Percentiles rank a stretch among this genome's conserved stretches.
phyloP scores from a whole-genome alignment of 495 filamentous ascomycete species.

The Tuber umbilicatum region DNA sequence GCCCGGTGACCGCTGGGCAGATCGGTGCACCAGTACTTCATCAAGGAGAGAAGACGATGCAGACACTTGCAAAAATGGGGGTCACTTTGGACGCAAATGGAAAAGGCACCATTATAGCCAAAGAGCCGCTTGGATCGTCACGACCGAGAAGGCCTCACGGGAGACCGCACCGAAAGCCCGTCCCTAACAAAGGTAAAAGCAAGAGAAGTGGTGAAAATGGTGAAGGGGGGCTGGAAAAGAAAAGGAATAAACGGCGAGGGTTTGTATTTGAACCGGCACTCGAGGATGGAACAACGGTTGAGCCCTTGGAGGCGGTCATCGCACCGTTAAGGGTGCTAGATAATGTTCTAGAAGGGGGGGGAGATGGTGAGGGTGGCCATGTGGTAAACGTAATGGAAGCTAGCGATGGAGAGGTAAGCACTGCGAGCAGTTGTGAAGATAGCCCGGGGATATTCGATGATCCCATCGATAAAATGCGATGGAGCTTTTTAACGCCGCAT shows the following conservation, averaged over 20 bases:
- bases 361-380: slow-evolving; percentile 1
- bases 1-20: slow-evolving; percentile 3
- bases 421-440: slow-evolving; percentile 1
- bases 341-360: slow-evolving; percentile 13
- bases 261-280: slow-evolving; percentile 15
- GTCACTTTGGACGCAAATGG: slow-evolving; percentile 9
- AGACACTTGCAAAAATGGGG: slow-evolving; percentile 19
- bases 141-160: neutral
- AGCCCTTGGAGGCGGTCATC: neutral
- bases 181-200: slow-evolving; percentile 1
- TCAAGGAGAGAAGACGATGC: slow-evolving; percentile 10
- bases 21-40: slow-evolving; percentile 18
- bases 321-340: slow-evolving; percentile 10
- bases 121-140: neutral
- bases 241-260: slow-evolving; percentile 18
- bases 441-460: slow-evolving; percentile 10
- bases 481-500: slow-evolving; percentile 18
- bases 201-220: neutral
- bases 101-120: neutral
- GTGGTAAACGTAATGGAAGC: neutral
- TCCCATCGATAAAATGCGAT: slow-evolving; percentile 20
- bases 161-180: slow-evolving; percentile 9
- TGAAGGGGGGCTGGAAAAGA: neutral
- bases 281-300: neutral
- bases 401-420: slow-evolving; percentile 6